Conservation (phyloP, 495 filamentous ascomycete genomes). For the Lophiotrema nucula region DNA sequence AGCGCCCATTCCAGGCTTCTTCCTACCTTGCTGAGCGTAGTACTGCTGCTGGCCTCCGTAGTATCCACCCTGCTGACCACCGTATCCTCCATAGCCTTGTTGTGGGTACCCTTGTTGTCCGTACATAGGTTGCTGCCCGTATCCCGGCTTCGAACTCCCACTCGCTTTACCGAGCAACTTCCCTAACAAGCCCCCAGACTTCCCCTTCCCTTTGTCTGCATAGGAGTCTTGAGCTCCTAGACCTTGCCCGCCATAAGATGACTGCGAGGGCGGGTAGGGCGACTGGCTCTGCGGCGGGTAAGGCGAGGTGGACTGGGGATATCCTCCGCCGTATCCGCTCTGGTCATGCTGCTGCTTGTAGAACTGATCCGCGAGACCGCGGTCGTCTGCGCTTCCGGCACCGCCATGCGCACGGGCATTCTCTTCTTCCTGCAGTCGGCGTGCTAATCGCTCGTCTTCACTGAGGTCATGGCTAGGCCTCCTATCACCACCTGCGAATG, state of each 20-base stretch:
- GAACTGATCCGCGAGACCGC: conserved; percentile 47
- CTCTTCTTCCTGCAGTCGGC: conserved; percentile 79
- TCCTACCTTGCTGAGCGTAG: conserved; percentile 1
- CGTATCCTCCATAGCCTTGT: conserved; percentile 11
- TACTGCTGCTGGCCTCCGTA: conserved; percentile 8
- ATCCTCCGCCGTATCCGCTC: not conserved
- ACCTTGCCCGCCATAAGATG: conserved; percentile 30
- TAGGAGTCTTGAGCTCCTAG: not conserved
- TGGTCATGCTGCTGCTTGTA: conserved; percentile 38
- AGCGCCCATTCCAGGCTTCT: conserved; percentile 57
- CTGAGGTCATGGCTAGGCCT: conserved; percentile 45
- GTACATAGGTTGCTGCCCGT: conserved; percentile 18
- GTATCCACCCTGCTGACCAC: conserved; percentile 11
- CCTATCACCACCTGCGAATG: conserved; percentile 45
- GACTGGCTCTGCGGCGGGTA: conserved; percentile 1
- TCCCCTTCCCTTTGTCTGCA: conserved; percentile 38
- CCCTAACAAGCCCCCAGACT: conserved; percentile 52
- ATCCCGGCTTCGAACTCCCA: conserved; percentile 14
- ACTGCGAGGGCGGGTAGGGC: conserved; percentile 30
- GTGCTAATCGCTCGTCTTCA: conserved; percentile 71
- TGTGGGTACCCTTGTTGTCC: conserved; percentile 22
- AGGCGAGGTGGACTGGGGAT: not conserved
- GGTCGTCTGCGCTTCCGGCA: not conserved
- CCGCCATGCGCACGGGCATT: conserved; percentile 53
- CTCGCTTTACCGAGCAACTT: conserved; percentile 51